A percentile compares a stretch with the other conserved stretches of the same genome.
phyloP scores from a whole-genome alignment of 2,329 filamentous ascomycete species.

The Sporothrix sp. region DNA sequence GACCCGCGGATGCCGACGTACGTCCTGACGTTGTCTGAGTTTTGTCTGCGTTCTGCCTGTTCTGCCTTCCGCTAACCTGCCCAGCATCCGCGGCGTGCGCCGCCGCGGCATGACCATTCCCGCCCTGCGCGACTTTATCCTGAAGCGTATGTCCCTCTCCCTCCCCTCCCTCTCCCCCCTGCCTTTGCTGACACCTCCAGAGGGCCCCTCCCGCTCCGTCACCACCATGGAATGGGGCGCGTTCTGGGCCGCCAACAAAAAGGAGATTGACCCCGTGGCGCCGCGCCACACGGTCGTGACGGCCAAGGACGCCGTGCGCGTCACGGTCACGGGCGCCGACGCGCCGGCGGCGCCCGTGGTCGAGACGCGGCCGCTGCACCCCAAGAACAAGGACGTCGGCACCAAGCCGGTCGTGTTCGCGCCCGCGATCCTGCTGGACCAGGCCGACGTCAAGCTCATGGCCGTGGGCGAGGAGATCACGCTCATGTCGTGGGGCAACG shows the following conservation, averaged over 20 bases:
- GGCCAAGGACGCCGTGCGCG: constrained; percentile 60
- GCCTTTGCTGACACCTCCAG: background rate
- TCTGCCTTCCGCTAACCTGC: background rate
- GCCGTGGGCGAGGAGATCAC: constrained; percentile 84
- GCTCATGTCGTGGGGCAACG: constrained; percentile 94
- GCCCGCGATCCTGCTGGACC: constrained; percentile 68
- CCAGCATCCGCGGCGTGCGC: constrained; percentile 53
- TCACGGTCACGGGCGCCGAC: constrained; percentile 58
- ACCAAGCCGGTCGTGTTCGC: constrained; percentile 78
- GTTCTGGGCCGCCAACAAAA: constrained; percentile 68
- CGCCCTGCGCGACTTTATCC: constrained; percentile 72
- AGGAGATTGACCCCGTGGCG: constrained; percentile 68
- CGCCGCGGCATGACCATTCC: constrained; percentile 70
- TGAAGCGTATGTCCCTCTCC: no score
- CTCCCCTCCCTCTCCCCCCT: no score
- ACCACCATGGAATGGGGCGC: constrained; percentile 75
- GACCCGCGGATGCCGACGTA: constrained; percentile 83
- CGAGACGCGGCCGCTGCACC: constrained; percentile 77
- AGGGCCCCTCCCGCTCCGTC: constrained; percentile 75
- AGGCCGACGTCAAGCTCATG: constrained; percentile 75
- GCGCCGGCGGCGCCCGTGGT: constrained; percentile 54
- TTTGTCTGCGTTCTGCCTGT: constrained; percentile 32
- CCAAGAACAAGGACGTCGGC: constrained; percentile 78
- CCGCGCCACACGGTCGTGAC: constrained; percentile 65
- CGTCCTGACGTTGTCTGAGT: constrained; percentile 45